Evolutionary conservation across 139 green algal species (phyloP).

Genomic region (Cymbomonas tetramitiformis): DNA sequence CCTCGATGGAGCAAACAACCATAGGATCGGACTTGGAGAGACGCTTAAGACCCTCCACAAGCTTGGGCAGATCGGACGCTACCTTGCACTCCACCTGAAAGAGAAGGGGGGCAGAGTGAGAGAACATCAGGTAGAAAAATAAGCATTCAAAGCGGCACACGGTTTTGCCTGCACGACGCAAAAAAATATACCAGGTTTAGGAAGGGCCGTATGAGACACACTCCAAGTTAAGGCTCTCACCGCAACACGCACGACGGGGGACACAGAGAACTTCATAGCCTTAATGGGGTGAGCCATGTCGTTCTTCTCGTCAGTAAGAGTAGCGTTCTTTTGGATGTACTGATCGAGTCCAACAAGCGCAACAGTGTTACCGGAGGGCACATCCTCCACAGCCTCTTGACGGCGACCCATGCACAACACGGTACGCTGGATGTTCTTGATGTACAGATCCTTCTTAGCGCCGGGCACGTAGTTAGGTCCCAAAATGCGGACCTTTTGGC

Average conservation of each 20-base stretch:
- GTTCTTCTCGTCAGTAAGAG: constrained; percentile 67
- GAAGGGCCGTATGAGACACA: too few relatives aligned
- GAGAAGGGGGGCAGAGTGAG: constrained; percentile 80
- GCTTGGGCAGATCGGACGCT: constrained; percentile 91
- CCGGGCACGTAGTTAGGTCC: constrained; percentile 93
- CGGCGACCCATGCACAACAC: constrained; percentile 96
- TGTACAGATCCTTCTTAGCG: constrained; percentile 97
- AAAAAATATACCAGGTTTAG: too few relatives aligned
- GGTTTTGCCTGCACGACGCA: too few relatives aligned
- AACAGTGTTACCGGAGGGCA: constrained; percentile 96
- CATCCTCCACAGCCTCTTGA: constrained; percentile 93
- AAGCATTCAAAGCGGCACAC: too few relatives aligned
- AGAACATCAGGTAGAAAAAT: too few relatives aligned
- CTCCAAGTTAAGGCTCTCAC: too few relatives aligned
- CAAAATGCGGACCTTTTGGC: constrained; percentile 97
- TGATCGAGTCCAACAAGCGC: constrained; percentile 93
- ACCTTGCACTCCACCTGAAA: constrained; percentile 87
- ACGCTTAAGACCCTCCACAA: constrained; percentile 96
- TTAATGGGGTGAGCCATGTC: constrained; percentile 90
- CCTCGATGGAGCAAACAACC: constrained; percentile 93
- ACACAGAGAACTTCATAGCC: constrained; percentile 99
- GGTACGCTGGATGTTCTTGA: constrained; percentile 95
- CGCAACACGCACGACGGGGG: constrained; percentile 79
- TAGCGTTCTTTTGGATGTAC: constrained; percentile 98
- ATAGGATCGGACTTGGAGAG: constrained; percentile 95